These are phyloP conservation scores for Xylaria digitata DNA, from an alignment of 2,329 filamentous ascomycete genomes.

Conservation along the genomic window DNA sequence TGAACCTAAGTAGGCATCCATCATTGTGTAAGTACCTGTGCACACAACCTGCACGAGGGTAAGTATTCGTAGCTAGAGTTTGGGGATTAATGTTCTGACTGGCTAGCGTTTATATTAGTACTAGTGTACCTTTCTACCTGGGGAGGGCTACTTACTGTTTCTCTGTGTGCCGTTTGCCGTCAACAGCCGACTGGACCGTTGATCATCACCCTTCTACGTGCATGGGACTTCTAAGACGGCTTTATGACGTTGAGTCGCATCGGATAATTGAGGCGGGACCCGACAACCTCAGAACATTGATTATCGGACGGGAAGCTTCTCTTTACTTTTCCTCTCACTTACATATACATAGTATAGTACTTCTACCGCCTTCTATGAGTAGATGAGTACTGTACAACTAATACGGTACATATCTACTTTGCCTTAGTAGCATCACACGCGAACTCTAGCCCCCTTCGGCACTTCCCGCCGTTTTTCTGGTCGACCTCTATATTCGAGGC, in stretches of 20 bases:
- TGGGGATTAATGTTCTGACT: slow-evolving; percentile 2
- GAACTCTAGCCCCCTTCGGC: slow-evolving; percentile 24
- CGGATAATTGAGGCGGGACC: neutral
- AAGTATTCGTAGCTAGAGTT: neutral
- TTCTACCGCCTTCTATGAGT: neutral
- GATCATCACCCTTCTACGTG: slow-evolving; percentile 20
- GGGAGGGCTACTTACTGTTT: neutral
- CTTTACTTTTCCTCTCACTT: neutral
- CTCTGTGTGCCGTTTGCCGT: slow-evolving; percentile 2
- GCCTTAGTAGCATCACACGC: neutral
- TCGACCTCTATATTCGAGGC: slow-evolving; percentile 14
- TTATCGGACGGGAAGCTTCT: neutral
- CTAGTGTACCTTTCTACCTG: no score
- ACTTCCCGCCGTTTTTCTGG: slow-evolving; percentile 24
- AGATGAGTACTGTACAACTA: neutral
- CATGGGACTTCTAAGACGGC: neutral
- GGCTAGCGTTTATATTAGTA: neutral
- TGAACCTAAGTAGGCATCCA: neutral
- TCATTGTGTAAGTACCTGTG: no score
- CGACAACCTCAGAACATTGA: neutral
- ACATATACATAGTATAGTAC: neutral
- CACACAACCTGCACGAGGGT: neutral
- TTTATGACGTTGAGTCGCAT: slow-evolving; percentile 30
- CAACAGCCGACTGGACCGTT: slow-evolving; percentile 21
- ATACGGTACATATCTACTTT: neutral